Conservation (phyloP, 2,329 filamentous ascomycete genomes). For the Gremmenia infestans region DNA sequence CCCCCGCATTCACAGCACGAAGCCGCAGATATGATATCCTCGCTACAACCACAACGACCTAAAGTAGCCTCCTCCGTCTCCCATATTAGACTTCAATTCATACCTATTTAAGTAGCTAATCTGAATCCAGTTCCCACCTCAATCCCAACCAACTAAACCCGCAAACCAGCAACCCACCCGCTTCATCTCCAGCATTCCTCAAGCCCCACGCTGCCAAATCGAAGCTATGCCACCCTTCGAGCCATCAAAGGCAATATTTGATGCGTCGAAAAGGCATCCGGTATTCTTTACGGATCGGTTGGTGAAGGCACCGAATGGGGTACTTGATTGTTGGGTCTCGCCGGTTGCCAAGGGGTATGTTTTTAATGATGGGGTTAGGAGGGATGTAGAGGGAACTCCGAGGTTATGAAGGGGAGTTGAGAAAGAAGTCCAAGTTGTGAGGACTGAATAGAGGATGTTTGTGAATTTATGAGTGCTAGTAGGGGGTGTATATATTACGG, state of each 20-base stretch:
- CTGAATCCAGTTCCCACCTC: too few species aligned
- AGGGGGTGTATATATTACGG: background rate
- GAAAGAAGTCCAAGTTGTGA: background rate
- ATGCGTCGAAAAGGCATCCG: constrained; percentile 61
- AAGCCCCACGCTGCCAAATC: constrained; percentile 37
- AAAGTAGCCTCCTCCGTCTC: background rate
- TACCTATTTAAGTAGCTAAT: background rate
- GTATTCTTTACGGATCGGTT: constrained; percentile 70
- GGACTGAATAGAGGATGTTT: background rate
- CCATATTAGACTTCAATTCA: too few species aligned
- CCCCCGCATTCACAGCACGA: background rate
- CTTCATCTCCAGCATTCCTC: background rate
- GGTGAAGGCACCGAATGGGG: constrained; percentile 46
- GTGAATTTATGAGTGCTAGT: background rate
- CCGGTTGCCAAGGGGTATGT: constrained; percentile 58
- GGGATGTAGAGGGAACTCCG: constrained; percentile 23
- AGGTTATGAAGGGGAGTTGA: constrained; percentile 23
- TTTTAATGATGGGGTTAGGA: constrained; percentile 43
- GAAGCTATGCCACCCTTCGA: constrained; percentile 43
- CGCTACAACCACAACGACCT: background rate
- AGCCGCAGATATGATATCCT: background rate
- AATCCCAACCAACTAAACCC: too few species aligned
- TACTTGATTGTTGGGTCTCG: constrained; percentile 30
- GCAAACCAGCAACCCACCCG: too few species aligned
- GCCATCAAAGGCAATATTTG: constrained; percentile 16